These are phyloP conservation scores for Trapa incisa DNA, from an alignment of 345 rosid species.

Conservation along the genomic window DNA sequence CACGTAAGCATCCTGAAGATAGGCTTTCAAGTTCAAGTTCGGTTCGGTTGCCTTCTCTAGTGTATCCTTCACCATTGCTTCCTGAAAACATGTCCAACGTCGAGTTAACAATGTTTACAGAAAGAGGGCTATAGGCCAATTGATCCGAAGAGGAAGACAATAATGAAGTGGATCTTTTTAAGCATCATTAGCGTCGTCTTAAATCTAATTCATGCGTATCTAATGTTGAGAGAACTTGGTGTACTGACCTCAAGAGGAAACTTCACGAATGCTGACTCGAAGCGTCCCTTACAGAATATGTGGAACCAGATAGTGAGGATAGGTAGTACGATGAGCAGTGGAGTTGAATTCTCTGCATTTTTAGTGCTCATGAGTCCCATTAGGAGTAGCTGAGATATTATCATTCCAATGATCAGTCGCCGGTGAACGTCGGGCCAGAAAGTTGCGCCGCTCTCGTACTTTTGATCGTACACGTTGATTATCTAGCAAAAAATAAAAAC, in stretches of 20 bases:
- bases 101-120: not conserved
- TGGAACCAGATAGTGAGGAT: slow-evolving; percentile 74
- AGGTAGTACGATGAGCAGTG: slow-evolving; percentile 53
- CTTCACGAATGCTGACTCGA: slow-evolving; percentile 66
- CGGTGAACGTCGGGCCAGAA: slow-evolving; percentile 96
- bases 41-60: slow-evolving; percentile 81
- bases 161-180: no score
- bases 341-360: slow-evolving; percentile 32
- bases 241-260: slow-evolving; percentile 66
- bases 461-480: slow-evolving; percentile 77
- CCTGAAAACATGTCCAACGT: slow-evolving; percentile 20
- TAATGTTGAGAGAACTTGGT: no score
- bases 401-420: slow-evolving; percentile 45
- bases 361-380: slow-evolving; percentile 79
- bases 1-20: slow-evolving; percentile 65
- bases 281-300: slow-evolving; percentile 71
- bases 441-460: slow-evolving; percentile 80
- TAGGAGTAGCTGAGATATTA: slow-evolving; percentile 74
- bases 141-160: no score
- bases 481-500: slow-evolving; percentile 30
- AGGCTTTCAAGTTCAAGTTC: slow-evolving; percentile 47
- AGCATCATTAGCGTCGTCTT: no score
- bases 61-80: slow-evolving; percentile 93
- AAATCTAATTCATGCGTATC: no score
- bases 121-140: no score